Conservation (phyloP, 768 basidiomycete species). For the Neoboletus brunneissimus region DNA sequence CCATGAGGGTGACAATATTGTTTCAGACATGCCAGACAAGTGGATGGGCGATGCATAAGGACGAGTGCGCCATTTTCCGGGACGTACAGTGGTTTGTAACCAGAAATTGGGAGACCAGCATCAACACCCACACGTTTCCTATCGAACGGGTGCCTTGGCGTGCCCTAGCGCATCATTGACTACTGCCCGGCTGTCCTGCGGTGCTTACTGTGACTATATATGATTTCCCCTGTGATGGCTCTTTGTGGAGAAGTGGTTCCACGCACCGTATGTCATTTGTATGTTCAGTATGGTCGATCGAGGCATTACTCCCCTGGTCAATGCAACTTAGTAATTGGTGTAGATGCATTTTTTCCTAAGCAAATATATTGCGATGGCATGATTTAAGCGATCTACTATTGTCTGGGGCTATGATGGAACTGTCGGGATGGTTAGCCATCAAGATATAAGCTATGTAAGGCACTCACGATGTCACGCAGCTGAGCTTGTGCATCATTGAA, state of each 20-base stretch:
- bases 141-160: conserved; percentile 16
- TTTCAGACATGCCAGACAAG: conserved; percentile 23
- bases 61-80: conserved; percentile 21
- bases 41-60: conserved; percentile 24
- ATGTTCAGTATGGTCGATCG: conserved; percentile 1
- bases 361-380: conserved; percentile 9
- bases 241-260: not conserved
- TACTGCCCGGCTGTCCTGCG: not conserved
- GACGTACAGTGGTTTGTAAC: conserved; percentile 32
- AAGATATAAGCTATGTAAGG: not conserved
- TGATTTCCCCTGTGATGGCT: not conserved
- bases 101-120: conserved; percentile 27
- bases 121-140: conserved; percentile 20
- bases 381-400: conserved; percentile 16
- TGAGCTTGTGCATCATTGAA: conserved; percentile 87
- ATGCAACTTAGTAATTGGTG: conserved; percentile 1
- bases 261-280: conserved; percentile 2
- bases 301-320: not conserved
- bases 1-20: conserved; percentile 2
- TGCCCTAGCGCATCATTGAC: conserved; percentile 5
- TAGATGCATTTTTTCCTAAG: not conserved
- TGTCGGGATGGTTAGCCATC: conserved; percentile 11
- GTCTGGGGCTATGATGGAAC: conserved; percentile 32
- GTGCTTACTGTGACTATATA: not conserved
- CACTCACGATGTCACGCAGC: conserved; percentile 76